Conservation (phyloP, 23 red algal genomes). For the Gracilaria gracilis region DNA sequence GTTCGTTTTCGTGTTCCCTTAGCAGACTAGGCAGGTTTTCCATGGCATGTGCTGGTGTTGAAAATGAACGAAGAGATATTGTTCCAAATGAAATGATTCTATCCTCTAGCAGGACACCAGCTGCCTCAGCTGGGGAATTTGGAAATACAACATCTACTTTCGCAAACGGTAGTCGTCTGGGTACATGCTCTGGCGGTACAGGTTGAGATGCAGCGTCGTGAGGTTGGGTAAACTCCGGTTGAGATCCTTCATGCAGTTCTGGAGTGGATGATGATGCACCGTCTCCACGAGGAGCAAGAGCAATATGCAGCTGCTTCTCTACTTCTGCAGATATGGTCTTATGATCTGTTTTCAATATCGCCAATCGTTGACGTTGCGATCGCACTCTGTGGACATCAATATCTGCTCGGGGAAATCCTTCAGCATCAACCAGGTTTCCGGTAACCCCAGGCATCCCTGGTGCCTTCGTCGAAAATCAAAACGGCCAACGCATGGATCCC, state of each 20-base stretch:
- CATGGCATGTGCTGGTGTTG: conserved; percentile 35
- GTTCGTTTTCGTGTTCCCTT: conserved; percentile 40
- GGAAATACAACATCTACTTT: conserved; percentile 61
- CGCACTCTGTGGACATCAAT: conserved; percentile 79
- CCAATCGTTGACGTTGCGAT: conserved; percentile 70
- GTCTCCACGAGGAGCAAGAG: conserved; percentile 42
- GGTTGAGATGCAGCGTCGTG: conserved; percentile 29
- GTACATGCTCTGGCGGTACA: background rate
- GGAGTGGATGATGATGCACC: background rate
- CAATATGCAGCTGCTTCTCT: conserved; percentile 73
- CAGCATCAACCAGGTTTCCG: conserved; percentile 83
- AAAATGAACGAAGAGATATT: conserved; percentile 49
- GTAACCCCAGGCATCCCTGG: conserved; percentile 62
- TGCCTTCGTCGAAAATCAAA: conserved; percentile 15
- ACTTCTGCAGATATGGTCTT: conserved; percentile 58
- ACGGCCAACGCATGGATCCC: background rate
- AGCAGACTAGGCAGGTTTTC: conserved; percentile 48
- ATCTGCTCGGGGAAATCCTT: conserved; percentile 90
- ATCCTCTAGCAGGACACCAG: conserved; percentile 63
- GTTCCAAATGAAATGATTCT: conserved; percentile 63
- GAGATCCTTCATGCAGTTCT: background rate
- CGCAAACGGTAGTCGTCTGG: conserved; percentile 56
- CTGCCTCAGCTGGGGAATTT: conserved; percentile 56
- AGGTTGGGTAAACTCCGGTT: conserved; percentile 27
- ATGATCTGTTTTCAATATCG: conserved; percentile 76